phyloP scores from a whole-genome alignment of 2,329 filamentous ascomycete species.

The Fusarium verrucosum region DNA sequence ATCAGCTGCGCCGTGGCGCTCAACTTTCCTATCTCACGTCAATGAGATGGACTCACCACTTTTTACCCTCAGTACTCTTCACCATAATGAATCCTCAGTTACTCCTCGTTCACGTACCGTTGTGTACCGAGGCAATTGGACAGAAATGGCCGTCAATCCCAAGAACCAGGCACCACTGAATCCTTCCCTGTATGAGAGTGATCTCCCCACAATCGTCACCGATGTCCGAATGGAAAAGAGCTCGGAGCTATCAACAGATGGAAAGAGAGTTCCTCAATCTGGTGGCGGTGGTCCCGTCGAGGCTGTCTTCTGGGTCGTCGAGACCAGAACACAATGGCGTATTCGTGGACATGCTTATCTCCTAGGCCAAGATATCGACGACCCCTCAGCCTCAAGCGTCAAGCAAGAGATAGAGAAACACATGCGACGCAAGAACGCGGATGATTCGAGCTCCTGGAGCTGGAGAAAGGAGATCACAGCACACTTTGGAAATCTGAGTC shows the following conservation, averaged over 20 bases:
- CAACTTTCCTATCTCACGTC: slow-evolving; percentile 61
- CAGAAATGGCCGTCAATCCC: slow-evolving; percentile 73
- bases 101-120: slow-evolving; percentile 76
- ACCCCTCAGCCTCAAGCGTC: slow-evolving; percentile 55
- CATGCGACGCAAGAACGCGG: slow-evolving; percentile 61
- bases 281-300: slow-evolving; percentile 79
- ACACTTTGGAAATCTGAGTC: slow-evolving; percentile 89
- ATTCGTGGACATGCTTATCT: slow-evolving; percentile 80
- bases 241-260: slow-evolving; percentile 67
- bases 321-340: slow-evolving; percentile 82
- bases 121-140: slow-evolving; percentile 87
- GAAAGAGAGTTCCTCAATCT: slow-evolving; percentile 52
- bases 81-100: slow-evolving; percentile 51
- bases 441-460: slow-evolving; percentile 68
- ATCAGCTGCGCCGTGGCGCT: slow-evolving; percentile 62
- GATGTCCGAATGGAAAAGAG: slow-evolving; percentile 89
- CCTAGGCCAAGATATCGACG: slow-evolving; percentile 73
- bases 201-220: slow-evolving; percentile 85
- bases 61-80: slow-evolving; percentile 63
- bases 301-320: slow-evolving; percentile 81
- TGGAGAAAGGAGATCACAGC: slow-evolving; percentile 83
- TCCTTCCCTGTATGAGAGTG: slow-evolving; percentile 73
- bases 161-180: slow-evolving; percentile 79
- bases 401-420: slow-evolving; percentile 67
- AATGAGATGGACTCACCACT: slow-evolving; percentile 57